These are phyloP conservation scores for Euphorbia celastroides DNA, from an alignment of 441 rosid genomes.

Conservation along the genomic window DNA sequence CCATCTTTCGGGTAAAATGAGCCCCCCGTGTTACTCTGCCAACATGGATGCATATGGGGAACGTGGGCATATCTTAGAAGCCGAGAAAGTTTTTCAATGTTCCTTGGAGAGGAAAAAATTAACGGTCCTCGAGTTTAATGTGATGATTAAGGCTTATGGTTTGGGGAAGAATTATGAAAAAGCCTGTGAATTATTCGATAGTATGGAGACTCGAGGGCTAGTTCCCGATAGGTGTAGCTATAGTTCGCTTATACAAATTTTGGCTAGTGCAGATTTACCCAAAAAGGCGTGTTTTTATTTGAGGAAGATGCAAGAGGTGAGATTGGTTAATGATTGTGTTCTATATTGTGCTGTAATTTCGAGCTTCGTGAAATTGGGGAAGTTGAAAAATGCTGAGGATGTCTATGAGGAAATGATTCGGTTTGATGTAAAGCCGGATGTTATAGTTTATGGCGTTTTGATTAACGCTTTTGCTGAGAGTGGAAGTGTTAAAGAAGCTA, in stretches of 20 bases:
- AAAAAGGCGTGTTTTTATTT: conserved; percentile 46
- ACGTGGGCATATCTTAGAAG: conserved; percentile 55
- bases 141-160: conserved; percentile 87
- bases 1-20: conserved; percentile 61
- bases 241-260: conserved; percentile 57
- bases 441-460: conserved; percentile 63
- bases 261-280: conserved; percentile 59
- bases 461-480: conserved; percentile 76
- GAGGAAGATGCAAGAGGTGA: conserved; percentile 63
- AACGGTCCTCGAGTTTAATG: conserved; percentile 66
- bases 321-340: conserved; percentile 62
- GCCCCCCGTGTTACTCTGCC: conserved; percentile 81
- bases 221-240: conserved; percentile 69
- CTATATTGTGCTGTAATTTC: conserved; percentile 76
- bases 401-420: conserved; percentile 60
- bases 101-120: conserved; percentile 47
- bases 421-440: conserved; percentile 50
- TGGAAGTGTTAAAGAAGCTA: conserved; percentile 59
- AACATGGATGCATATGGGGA: conserved; percentile 84
- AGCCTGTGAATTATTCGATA: conserved; percentile 63
- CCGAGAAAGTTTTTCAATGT: conserved; percentile 55
- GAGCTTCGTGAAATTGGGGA: conserved; percentile 64
- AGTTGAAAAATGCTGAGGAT: conserved; percentile 57
- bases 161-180: conserved; percentile 45
- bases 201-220: conserved; percentile 60